phyloP scores from a whole-genome alignment of 2,329 filamentous ascomycete genomes.

The Colletotrichum chrysophilum region DNA sequence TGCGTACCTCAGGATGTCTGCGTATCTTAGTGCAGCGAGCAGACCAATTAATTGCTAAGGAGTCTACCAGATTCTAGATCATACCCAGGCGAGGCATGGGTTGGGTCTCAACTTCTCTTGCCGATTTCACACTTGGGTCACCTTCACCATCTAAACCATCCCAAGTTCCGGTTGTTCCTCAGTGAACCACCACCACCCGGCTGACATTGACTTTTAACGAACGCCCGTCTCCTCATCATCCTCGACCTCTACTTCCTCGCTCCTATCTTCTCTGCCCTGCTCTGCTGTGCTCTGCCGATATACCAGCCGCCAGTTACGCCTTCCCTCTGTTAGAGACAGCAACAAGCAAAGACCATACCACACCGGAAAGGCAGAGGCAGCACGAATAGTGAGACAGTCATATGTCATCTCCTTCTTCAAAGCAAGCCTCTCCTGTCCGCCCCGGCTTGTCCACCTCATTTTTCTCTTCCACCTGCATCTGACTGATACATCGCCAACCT shows the following conservation, averaged over 20 bases:
- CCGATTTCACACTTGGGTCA: background rate
- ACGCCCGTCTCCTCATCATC: background rate
- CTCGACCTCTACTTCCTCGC: background rate
- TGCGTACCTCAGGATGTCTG: background rate
- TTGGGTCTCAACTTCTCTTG: background rate
- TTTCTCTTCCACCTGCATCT: background rate
- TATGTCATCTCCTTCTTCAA: background rate
- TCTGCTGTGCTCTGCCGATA: background rate
- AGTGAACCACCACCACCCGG: background rate
- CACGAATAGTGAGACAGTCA: background rate
- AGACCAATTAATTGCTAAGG: conserved; percentile 5
- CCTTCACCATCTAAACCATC: background rate
- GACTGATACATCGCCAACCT: background rate
- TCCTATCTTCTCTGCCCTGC: background rate
- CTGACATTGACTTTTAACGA: background rate
- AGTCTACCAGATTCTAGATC: background rate
- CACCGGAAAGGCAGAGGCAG: background rate
- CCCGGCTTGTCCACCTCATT: background rate
- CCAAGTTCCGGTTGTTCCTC: conserved; percentile 9
- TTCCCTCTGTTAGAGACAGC: background rate
- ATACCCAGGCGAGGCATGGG: background rate
- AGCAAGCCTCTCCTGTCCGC: background rate
- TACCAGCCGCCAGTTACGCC: background rate
- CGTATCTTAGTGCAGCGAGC: background rate
- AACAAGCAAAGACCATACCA: background rate